A percentile compares a stretch with the other conserved stretches of the same genome.
Conservation (phyloP, 192 early-diverging fungal species). For the Coemansia sp. region DNA sequence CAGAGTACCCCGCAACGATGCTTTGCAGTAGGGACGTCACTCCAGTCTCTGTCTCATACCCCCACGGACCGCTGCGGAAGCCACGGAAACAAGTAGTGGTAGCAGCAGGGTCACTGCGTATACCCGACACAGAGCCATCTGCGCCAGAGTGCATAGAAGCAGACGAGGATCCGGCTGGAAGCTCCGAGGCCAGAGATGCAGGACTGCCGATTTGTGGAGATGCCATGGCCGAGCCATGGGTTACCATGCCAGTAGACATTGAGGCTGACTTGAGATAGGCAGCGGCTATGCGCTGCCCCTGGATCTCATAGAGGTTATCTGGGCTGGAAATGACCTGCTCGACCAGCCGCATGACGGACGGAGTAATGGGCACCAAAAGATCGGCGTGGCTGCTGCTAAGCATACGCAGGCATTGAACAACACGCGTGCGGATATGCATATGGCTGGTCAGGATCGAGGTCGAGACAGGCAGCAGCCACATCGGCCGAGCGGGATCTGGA, state of each 20-base stretch:
- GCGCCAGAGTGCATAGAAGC: background rate
- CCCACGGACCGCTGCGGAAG: conserved; percentile 33
- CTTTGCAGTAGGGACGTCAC: conserved; percentile 27
- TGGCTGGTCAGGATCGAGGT: conserved; percentile 16
- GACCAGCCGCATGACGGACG: conserved; percentile 22
- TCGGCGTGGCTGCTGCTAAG: background rate
- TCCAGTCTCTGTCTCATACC: conserved; percentile 41
- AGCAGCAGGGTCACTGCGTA: too few relatives aligned
- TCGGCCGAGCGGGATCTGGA: conserved; percentile 3
- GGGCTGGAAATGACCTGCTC: conserved; percentile 21
- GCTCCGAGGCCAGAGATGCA: too few relatives aligned
- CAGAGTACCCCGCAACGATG: background rate
- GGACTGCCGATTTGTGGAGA: too few relatives aligned
- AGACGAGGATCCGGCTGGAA: too few relatives aligned
- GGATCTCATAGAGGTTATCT: conserved; percentile 20
- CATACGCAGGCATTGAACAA: conserved; percentile 21
- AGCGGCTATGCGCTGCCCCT: conserved; percentile 10
- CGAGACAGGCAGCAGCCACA: conserved; percentile 9
- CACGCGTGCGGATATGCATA: conserved; percentile 20
- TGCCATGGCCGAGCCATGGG: background rate
- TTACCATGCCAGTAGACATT: background rate
- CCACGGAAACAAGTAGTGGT: conserved; percentile 7
- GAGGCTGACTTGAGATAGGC: conserved; percentile 4
- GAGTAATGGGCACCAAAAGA: conserved; percentile 3
- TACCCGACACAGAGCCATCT: too few relatives aligned